Evolutionary conservation across 169 alveolate species (phyloP).

Genomic region (Cryptosporidium felis): DNA sequence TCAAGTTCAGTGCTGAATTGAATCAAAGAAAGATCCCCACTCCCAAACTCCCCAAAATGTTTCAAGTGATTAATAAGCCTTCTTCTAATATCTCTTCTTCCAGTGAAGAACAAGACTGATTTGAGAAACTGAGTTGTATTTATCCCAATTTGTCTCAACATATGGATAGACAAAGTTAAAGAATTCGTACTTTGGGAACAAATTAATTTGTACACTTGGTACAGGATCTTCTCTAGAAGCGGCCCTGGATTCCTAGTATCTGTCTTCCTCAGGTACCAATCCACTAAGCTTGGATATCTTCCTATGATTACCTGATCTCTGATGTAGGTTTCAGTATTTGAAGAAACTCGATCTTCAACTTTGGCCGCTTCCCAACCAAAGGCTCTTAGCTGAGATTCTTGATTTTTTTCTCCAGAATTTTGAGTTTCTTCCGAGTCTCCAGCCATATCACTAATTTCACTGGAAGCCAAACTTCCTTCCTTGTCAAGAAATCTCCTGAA

Average conservation of each 20-base stretch:
- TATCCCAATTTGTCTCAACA: constrained; percentile 79
- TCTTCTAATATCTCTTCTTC: constrained; percentile 77
- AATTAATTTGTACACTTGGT: constrained; percentile 74
- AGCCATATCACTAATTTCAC: not conserved
- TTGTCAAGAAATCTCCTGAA: not conserved
- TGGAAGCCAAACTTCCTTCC: not conserved
- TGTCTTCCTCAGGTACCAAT: constrained; percentile 2
- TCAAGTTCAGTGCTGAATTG: constrained; percentile 56
- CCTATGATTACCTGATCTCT: constrained; percentile 44
- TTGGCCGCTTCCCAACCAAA: not conserved
- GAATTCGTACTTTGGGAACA: constrained; percentile 78
- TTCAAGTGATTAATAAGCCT: constrained; percentile 76
- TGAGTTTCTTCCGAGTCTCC: no score
- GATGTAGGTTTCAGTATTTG: not conserved
- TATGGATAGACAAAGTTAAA: constrained; percentile 78
- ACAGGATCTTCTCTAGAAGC: not conserved
- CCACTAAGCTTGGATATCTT: constrained; percentile 9
- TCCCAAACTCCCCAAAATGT: constrained; percentile 72
- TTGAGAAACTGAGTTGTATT: constrained; percentile 66
- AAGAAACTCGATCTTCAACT: not conserved
- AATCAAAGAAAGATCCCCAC: constrained; percentile 62
- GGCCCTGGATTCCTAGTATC: not conserved
- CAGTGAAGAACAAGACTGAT: constrained; percentile 76
- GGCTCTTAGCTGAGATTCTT: not conserved
- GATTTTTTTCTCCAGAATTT: not conserved